Base-by-base conservation (phyloP, 192 early-diverging fungal genomes). In the Oehlia diaphana region DNA sequence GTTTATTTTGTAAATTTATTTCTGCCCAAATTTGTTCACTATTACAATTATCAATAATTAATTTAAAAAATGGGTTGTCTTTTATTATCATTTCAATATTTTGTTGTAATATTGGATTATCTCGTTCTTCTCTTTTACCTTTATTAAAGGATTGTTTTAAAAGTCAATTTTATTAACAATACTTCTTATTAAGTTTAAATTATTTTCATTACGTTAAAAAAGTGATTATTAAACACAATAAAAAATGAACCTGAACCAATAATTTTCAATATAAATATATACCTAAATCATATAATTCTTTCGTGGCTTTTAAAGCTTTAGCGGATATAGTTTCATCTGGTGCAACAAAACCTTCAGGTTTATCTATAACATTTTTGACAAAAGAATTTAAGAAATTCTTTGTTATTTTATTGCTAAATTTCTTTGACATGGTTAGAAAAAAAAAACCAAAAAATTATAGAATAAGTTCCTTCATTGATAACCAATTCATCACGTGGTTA, bases 21-120 rank as follows among this genome's bases (percentile, higher is more conserved):
- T 97, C 94, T 84, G 96, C 94, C 97, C 97, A 99, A 65, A 99
- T 91, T 88, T 97, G 96, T 75, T 93, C 90, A 66, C 90, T 83
- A 76, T 95, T 92, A 76, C 95, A 94, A 0, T 91, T 93, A 63
- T 95, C 91, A 10, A 88, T 83, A 28, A 89, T 85, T 6, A 96
- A 82, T 68, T 90, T 90, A 61, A 84, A 78, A 49, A 96, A 86
- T 21, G 91, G 86, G 68, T 74, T 76, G 21, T 50, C 53, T 35
- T 50, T 28, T 53, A 31, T 44, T 49, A 72, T 31, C 83, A 2
- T 86, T 86, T 47, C 83, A 76, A 19, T 78, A 80, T 62, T 42
- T 61, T 78, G 81, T 81, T 75, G 79, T 65, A 81, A 72, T 92
- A 82, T 63, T 85, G 69, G 65, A 76, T 74, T 62, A 85, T 71